These are phyloP conservation scores for Perilla frutescens DNA, from an alignment of 257 asterid species.

Conservation along the genomic window DNA sequence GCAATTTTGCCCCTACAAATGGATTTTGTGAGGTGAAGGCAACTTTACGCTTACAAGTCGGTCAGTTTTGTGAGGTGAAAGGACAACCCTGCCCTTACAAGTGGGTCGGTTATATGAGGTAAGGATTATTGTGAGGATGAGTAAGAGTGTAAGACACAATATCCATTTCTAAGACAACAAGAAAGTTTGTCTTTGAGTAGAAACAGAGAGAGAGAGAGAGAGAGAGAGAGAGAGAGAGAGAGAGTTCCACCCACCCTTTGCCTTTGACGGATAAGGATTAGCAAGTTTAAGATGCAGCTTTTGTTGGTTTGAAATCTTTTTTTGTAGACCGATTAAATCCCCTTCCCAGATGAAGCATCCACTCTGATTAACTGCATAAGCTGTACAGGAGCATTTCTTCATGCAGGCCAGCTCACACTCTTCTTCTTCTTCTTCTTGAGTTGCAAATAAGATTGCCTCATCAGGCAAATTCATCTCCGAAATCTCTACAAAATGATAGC, in stretches of 20 bases:
- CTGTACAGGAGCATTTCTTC: constrained; percentile 41
- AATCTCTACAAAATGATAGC: constrained; percentile 21
- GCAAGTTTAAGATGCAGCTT: constrained; percentile 39
- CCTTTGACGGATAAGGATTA: too few relatives aligned
- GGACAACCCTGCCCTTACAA: too few relatives aligned
- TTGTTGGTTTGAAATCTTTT: neutral
- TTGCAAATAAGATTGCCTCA: neutral
- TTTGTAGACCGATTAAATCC: constrained; percentile 22
- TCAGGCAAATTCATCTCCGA: constrained; percentile 24
- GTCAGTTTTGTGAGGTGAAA: too few relatives aligned
- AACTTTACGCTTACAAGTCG: too few relatives aligned
- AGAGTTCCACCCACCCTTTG: neutral
- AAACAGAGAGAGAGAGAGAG: too few relatives aligned
- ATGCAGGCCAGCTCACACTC: constrained; percentile 39
- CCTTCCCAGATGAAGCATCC: constrained; percentile 47
- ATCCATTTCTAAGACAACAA: too few relatives aligned
- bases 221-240: neutral
- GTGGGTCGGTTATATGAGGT: too few relatives aligned
- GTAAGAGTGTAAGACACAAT: too few relatives aligned
- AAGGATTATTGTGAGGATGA: too few relatives aligned
- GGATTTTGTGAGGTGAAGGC: too few relatives aligned
- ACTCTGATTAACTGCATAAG: constrained; percentile 32
- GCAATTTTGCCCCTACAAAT: too few relatives aligned
- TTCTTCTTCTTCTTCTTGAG: neutral
- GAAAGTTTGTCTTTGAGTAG: too few relatives aligned